phyloP scores from a whole-genome alignment of 164 flowering plant species.

The Hamamelis virginiana region DNA sequence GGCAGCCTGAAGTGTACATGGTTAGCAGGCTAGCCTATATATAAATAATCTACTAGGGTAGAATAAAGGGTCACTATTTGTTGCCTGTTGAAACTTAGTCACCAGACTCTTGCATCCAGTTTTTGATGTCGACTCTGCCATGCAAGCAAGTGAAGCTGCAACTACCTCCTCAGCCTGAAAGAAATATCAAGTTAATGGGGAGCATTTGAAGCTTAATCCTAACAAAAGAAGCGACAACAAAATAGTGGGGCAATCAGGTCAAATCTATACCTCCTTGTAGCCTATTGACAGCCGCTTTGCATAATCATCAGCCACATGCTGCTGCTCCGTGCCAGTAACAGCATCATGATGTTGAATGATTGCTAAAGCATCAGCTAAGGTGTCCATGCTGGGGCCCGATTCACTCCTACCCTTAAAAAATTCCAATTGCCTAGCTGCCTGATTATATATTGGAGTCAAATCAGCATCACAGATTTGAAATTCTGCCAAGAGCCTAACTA shows the following conservation, averaged over 20 bases:
- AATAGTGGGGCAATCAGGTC: not conserved
- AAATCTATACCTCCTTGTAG: constrained; percentile 55
- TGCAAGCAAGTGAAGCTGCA: constrained; percentile 39
- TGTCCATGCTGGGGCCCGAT: constrained; percentile 66
- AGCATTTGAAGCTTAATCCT: too few relatives aligned
- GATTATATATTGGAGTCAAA: constrained; percentile 8
- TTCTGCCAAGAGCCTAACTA: not conserved
- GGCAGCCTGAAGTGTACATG: too few relatives aligned
- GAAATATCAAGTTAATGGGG: not conserved
- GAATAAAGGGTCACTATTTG: too few relatives aligned
- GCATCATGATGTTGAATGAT: constrained; percentile 99
- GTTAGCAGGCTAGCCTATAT: too few relatives aligned
- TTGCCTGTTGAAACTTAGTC: constrained; percentile 38
- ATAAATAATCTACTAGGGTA: too few relatives aligned
- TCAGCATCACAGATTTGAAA: not conserved
- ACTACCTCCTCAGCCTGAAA: constrained; percentile 41
- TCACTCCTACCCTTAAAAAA: constrained; percentile 61
- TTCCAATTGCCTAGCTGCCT: constrained; percentile 97
- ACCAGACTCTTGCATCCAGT: constrained; percentile 16
- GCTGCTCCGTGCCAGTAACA: constrained; percentile 86
- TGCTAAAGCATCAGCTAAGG: constrained; percentile 88
- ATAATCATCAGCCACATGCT: constrained; percentile 95
- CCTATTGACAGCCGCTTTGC: constrained; percentile 80
- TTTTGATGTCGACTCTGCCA: constrained; percentile 20
- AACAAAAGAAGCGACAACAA: not conserved